Base-by-base conservation (phyloP, 129 eudicot species). In the Logfia minima region DNA sequence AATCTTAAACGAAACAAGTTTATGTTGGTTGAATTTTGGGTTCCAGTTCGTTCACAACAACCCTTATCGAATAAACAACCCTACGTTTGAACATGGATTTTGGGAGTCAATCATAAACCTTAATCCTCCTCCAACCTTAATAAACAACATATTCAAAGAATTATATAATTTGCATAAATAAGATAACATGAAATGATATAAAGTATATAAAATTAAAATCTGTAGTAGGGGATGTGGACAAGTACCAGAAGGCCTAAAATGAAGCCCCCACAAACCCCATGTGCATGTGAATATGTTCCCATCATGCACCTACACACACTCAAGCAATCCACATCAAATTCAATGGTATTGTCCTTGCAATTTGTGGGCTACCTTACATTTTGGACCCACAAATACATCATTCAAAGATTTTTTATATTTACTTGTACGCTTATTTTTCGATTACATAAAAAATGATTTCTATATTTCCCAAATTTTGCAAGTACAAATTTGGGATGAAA, bases 191-290 rank as follows among this genome's bases (percentile, higher is more conserved):
- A 72, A 24, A 63, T 5, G 37, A 34, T 34, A 34, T 34, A 34
- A 34, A 67, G 75, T 16, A 16, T 4, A 53, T 53, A 80, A 34
- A 34, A 4, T 34, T 6, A 34, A 34, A 8, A 34, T 80, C 56
- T 75, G 55, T 52, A 78, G 65, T 48, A 66, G 48, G 65, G 31
- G 90, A 87, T 87, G 88, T 85, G 83, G 93, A 89, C 96, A 87
- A 78, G 84, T 87, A 89, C 88, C 96, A 63, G 91, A 83, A 77
- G 84, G 79, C 86, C 86, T 83, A 89, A 79, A 81, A 71, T 56
- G 74, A 77, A 79, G 75, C 80, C 86, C 85, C 88, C 81, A 81
- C 83, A 76, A 70, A 58, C 77, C 78, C 85, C 90, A 88, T 88
- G 86, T 82, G 90, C 90, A 84, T 84, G 88, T 84, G 88, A 76